Base-by-base conservation (phyloP, 257 asterid species). In the Nicotiana paniculata region DNA sequence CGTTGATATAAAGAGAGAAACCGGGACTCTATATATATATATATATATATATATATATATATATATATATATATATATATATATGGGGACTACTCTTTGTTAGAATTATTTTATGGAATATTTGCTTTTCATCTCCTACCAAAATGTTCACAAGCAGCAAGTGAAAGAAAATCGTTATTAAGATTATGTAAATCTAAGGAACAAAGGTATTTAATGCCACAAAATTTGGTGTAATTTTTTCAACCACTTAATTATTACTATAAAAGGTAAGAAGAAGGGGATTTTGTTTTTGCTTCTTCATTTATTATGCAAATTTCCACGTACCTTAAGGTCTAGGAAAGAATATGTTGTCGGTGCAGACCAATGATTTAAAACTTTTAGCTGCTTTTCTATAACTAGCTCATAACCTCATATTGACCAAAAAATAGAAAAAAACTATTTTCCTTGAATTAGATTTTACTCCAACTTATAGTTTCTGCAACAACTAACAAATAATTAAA, bases 311-410 rank as follows among this genome's bases (percentile, higher is more conserved):
- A 74, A n/a, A 48, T 74, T 74, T 74, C 63, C 79, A 74, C 79
- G 8, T 51, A 21, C 24, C 10, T 74, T 48, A 21, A 5, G 3
- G 43, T 61, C 79, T 55, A 26, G 11, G 61, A 26, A 74, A 74
- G 58, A 26, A 48, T 74, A 51, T 74, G 26, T 74, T 74, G 79
- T 48, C 79, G 79, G 79, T 26, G 79, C 79, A 48, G 16, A 48
- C 16, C 79, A 13, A 74, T 51, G 51, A 74, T 51, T 74, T 13
- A 4, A 48, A 8, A 3, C 43, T 26, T 74, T 24, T 46, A 53
- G 58, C 58, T 53, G 18, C 6, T 21, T 58, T 58, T 58, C n/a
- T 5, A 17, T 58, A 58, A 58, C 30, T n/a, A 70, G 13, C 13
- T 0, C 12, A 21, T 21, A 12, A 43, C 3, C 3, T 72, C 58